Base-by-base conservation (phyloP, 306 rosid species). In the Lupinus albus region DNA sequence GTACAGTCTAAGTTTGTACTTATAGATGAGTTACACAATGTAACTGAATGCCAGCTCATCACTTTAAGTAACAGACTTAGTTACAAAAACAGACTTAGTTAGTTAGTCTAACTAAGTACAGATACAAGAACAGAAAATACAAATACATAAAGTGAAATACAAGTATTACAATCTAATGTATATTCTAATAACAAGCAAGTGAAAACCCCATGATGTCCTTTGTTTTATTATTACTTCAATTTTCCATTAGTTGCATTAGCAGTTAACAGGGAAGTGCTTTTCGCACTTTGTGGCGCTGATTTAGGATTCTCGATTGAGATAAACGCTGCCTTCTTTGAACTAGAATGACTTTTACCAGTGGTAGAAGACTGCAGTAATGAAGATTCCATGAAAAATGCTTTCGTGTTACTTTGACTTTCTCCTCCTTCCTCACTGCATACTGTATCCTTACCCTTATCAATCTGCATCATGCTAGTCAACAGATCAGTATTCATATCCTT, bases 251-350 rank as follows among this genome's bases (percentile, higher is more conserved):
- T 54, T 78, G 71, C 76, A n/a, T n/a, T n/a, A n/a, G n/a, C n/a
- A n/a, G n/a, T n/a, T n/a, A n/a, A n/a, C n/a, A n/a, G n/a, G n/a
- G n/a, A n/a, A n/a, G n/a, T 61, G 6, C 38, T 33, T 33, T 33
- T 5, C 10, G 74, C 64, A 69, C 55, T 66, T 17, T 74, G 42
- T 1, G 78, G 41, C 0, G 49, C 46, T 25, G 67, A 7, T 35
- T 47, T 42, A 12, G 85, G 84, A 62, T 74, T 78, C 65, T 80
- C 82, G 42, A 92, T 67, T 0, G 92, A 83, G 60, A 92, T 47
- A 77, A 87, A 92, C 10, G 95, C 96, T n/a, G 84, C 88, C 74
- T n/a, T 85, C 68, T 25, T 25, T 0, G 80, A 64, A 54, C 70
- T 44, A 14, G 84, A 72, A 65, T 64, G 49, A 30, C n/a, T 73